Evolutionary conservation across 345 rosid species (phyloP).

Genomic region (Ricinus communis): DNA sequence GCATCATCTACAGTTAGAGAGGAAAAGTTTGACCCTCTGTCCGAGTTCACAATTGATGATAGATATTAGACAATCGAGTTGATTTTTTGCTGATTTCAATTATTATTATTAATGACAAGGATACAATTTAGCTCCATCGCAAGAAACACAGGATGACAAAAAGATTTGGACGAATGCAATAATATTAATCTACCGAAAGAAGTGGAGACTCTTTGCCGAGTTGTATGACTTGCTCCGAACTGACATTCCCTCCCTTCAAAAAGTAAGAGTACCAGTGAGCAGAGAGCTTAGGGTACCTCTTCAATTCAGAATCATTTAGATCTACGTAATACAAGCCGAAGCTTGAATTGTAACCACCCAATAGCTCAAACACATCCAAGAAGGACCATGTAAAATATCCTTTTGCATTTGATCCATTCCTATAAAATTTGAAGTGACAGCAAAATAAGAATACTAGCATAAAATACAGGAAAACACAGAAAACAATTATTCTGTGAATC

Average conservation of each 20-base stretch:
- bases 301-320: constrained; percentile 41
- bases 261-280: constrained; percentile 52
- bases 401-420: constrained; percentile 46
- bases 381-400: constrained; percentile 59
- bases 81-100: no score
- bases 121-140: no score
- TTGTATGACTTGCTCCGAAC: constrained; percentile 6
- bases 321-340: constrained; percentile 50
- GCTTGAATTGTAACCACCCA: constrained; percentile 38
- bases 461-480: no score
- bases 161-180: no score
- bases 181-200: background rate
- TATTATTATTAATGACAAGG: no score
- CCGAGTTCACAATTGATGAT: no score
- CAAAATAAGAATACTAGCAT: background rate
- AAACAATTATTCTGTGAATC: no score
- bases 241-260: constrained; percentile 29
- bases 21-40: no score
- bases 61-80: no score
- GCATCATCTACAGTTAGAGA: no score
- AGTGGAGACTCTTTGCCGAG: constrained; percentile 2
- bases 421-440: background rate
- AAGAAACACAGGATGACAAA: no score
- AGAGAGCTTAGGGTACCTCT: constrained; percentile 49
- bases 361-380: constrained; percentile 37